Evolutionary conservation across 768 basidiomycete species (phyloP).

Genomic region (Kwoniella pini): DNA sequence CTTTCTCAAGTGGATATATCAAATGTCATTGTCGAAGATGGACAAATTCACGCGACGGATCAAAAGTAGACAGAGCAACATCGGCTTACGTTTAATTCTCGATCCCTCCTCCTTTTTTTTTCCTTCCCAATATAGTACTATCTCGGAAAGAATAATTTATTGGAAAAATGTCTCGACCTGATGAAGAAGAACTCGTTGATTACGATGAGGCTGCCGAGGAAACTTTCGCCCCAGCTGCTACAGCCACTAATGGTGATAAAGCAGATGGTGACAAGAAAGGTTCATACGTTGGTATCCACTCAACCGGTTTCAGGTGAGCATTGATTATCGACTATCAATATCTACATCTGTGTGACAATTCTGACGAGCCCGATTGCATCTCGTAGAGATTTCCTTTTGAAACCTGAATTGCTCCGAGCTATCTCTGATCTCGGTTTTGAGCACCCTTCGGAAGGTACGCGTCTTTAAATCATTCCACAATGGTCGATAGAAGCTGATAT

Average conservation of each 20-base stretch:
- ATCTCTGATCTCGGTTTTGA: conserved; percentile 99
- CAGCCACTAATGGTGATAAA: conserved; percentile 56
- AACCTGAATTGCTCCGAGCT: conserved; percentile 92
- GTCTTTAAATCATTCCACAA: background rate
- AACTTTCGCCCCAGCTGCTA: conserved; percentile 55
- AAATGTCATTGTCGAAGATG: background rate
- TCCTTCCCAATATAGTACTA: conserved; percentile 1
- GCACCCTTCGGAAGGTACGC: conserved; percentile 94
- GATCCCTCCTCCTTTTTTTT: background rate
- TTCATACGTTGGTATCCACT: conserved; percentile 94
- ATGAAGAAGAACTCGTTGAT: conserved; percentile 55
- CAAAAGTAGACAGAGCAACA: conserved; percentile 11
- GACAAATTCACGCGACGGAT: background rate
- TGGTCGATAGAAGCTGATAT: no score
- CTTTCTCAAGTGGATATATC: background rate
- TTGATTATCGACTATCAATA: no score
- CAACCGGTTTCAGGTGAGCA: conserved; percentile 97
- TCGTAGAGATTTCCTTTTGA: conserved; percentile 89
- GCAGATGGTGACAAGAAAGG: conserved; percentile 75
- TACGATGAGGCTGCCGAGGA: conserved; percentile 55
- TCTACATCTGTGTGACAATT: no score
- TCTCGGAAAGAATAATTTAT: background rate
- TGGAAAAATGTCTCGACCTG: conserved; percentile 52
- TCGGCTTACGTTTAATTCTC: conserved; percentile 31
- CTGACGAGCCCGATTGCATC: background rate